Conservation (phyloP, 306 rosid genomes). For the Gynostemma pentaphyllum region DNA sequence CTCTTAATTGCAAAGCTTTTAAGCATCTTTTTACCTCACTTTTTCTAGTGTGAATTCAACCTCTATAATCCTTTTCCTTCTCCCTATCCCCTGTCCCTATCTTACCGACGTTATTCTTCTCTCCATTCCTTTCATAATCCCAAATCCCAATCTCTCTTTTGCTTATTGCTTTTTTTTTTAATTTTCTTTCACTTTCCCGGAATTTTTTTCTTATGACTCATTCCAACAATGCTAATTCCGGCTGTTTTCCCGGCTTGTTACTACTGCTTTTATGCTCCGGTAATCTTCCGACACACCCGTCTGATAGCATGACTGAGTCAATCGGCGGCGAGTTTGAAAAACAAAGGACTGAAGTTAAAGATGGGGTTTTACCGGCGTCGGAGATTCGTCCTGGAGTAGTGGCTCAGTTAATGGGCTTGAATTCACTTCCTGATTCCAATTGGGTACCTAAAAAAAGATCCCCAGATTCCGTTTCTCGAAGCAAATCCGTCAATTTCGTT, state of each 20-base stretch:
- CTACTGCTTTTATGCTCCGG: slow-evolving; percentile 38
- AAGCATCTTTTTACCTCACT: no score
- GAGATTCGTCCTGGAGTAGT: slow-evolving; percentile 58
- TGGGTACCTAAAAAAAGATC: slow-evolving; percentile 15
- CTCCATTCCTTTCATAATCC: no score
- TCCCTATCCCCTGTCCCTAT: no score
- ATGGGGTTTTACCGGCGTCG: not conserved
- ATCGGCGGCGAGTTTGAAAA: not conserved
- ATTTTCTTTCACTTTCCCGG: not conserved
- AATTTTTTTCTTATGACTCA: slow-evolving; percentile 21
- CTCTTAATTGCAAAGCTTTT: no score
- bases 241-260: slow-evolving; percentile 37
- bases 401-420: slow-evolving; percentile 76
- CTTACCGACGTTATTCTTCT: not conserved
- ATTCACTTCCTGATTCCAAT: slow-evolving; percentile 45
- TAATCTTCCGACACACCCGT: slow-evolving; percentile 47
- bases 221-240: slow-evolving; percentile 15
- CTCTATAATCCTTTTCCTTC: no score
- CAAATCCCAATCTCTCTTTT: no score
- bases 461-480: slow-evolving; percentile 39
- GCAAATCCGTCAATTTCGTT: slow-evolving; percentile 55
- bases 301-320: slow-evolving; percentile 24
- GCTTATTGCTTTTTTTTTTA: not conserved
- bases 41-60: slow-evolving; percentile 22
- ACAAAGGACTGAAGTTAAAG: not conserved